These are phyloP conservation scores for Phytophthora pluvialis DNA, from an alignment of 352 stramenopile genomes.

Conservation along the genomic window DNA sequence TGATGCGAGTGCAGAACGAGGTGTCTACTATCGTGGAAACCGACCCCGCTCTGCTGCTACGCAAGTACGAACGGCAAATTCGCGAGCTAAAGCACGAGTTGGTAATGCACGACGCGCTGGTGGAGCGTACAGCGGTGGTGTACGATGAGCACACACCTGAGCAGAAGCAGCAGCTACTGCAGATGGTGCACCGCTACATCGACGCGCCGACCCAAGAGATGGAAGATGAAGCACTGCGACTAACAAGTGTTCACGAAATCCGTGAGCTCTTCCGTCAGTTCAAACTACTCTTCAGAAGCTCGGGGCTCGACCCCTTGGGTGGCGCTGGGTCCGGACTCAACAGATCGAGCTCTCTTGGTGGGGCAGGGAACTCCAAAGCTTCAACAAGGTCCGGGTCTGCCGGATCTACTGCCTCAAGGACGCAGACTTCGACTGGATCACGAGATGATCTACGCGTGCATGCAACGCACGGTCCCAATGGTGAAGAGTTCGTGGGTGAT, in stretches of 20 bases:
- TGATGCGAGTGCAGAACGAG: conserved; percentile 95
- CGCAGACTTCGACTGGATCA: conserved; percentile 57
- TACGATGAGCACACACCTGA: conserved; percentile 93
- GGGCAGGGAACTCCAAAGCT: conserved; percentile 18
- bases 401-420: conserved; percentile 55
- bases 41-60: conserved; percentile 83
- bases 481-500: conserved; percentile 59
- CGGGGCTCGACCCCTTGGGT: conserved; percentile 32
- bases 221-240: conserved; percentile 73
- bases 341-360: conserved; percentile 6
- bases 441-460: conserved; percentile 48
- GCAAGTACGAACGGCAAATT: conserved; percentile 93
- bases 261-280: conserved; percentile 93
- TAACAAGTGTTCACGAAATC: conserved; percentile 92
- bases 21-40: conserved; percentile 85
- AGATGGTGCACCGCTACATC: conserved; percentile 78
- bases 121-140: conserved; percentile 82
- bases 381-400: conserved; percentile 54
- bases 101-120: conserved; percentile 94
- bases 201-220: conserved; percentile 73
- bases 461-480: conserved; percentile 15
- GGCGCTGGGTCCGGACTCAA: conserved; percentile 1
- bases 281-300: conserved; percentile 82
- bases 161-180: conserved; percentile 84
- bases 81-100: conserved; percentile 94